Evolutionary conservation across 2,329 filamentous ascomycete genomes (phyloP), one percentile per base, ranked within the genome.

Genomic region (Simplicillium sp.): DNA sequence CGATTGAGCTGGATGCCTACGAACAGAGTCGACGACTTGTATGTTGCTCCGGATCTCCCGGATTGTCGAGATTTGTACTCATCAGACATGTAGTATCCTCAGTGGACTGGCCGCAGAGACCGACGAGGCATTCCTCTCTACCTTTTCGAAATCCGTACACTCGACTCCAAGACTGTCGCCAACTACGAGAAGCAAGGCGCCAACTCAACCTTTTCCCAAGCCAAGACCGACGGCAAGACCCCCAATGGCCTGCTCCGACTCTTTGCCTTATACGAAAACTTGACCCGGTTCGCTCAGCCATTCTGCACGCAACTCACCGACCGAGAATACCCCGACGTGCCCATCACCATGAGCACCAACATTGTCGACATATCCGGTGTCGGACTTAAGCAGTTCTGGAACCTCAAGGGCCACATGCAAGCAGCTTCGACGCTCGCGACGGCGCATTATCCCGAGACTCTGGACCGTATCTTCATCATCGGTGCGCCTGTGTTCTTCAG

Each of bases 331-430:
- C 73, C 82, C 4, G 77, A 82, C 48, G 88, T 87, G n/a, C 90
- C 90, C 5, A 87, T 96, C 50, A 89, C 88, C 29, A 82, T 92
- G 53, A 89, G 84, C 55, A 95, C 86, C 53, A 96, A 95, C 64
- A 94, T 97, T 51, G 88, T 96, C 42, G 90, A 96, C 59, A 87
- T 96, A 47, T 84, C 80, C n/a, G 81, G 82, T 11, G 88, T 96
- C 17, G 86, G 87, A 6, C 61, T 96, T 60, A 87, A 85, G 67
- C 88, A 94, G 66, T 96, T 96, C 61, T 96, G 90, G 90, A 94
- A 94, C 62, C 65, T 96, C 47, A 92, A 94, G 69, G 68, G 66
- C 16, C 90, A 96, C 61, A 94, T 96, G 87, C 89, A 95, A 65
- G 83, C 88, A 54, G 88, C 89, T 3, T 89, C 84, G 56, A 77